Percentiles rank a stretch among this genome's conserved stretches.
These are phyloP conservation scores for Fusarium pseudograminearum DNA, from an alignment of 2,329 filamentous ascomycete species.

Conservation along the genomic window DNA sequence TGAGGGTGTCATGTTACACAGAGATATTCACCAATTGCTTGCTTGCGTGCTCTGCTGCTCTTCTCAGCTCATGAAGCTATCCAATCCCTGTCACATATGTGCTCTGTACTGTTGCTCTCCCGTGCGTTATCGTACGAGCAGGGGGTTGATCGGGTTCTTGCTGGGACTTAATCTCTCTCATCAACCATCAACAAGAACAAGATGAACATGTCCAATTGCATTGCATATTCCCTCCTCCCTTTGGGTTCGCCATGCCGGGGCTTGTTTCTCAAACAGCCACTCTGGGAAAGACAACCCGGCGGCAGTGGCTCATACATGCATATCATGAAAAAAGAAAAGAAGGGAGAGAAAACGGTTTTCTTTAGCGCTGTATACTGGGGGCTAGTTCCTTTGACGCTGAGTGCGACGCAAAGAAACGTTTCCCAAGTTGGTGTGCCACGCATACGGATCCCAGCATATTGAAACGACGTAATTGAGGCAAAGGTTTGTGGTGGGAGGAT, in stretches of 20 bases:
- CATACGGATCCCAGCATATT: slow-evolving; percentile 2
- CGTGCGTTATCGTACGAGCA: slow-evolving; percentile 31
- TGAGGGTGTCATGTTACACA: slow-evolving; percentile 17
- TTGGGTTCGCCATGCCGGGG: slow-evolving; percentile 16
- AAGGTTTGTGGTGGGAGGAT: background rate
- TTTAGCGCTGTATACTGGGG: background rate
- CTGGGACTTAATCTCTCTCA: background rate
- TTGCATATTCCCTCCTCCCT: background rate
- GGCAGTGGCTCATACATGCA: slow-evolving; percentile 1
- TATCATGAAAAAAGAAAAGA: slow-evolving; percentile 6
- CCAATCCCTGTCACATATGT: slow-evolving; percentile 2
- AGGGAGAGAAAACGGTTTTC: slow-evolving; percentile 9
- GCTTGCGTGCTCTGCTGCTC: background rate
- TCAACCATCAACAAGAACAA: background rate
- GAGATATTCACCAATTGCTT: slow-evolving; percentile 4
- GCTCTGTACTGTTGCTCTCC: slow-evolving; percentile 25
- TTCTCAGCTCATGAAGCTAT: background rate
- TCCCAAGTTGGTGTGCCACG: slow-evolving; percentile 9
- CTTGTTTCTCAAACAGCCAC: slow-evolving; percentile 15
- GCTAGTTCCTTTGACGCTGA: slow-evolving; percentile 2
- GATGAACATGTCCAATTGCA: slow-evolving; percentile 11
- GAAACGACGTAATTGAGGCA: slow-evolving; percentile 4
- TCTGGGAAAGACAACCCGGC: slow-evolving; percentile 8
- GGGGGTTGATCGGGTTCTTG: slow-evolving; percentile 9
- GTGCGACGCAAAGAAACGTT: slow-evolving; percentile 5